Base-by-base conservation (phyloP, 495 filamentous ascomycete species). In the Hypoxylon fuscum region DNA sequence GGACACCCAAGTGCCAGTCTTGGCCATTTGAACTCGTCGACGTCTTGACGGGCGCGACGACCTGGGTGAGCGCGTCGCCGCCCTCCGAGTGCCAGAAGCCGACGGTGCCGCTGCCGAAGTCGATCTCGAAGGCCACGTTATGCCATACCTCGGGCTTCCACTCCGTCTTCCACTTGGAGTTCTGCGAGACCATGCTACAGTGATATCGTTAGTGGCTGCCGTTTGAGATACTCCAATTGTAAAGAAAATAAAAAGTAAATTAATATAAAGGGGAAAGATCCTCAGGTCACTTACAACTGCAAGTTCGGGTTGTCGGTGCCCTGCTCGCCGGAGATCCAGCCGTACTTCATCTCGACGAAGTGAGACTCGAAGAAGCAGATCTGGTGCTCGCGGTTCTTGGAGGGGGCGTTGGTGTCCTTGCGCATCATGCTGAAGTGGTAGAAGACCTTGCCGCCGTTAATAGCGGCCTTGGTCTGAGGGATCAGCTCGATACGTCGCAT, bases 1-100 rank as follows among this genome's bases (percentile, higher is more conserved):
- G 76, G 47, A 90, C 80, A 40, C 89, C 89, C 8, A 92, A 72
- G 72, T 92, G 88, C 88, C 87, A 92, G 70, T 91, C 88, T 1
- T 76, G 79, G 50, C 87, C 88, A 70, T 90, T 90, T 11, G 85
- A 89, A 9, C 81, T 86, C 4, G 87, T 81, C 20, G 79, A 83
- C 0, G 81, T 82, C 41, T 72, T 75, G 17, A 88, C 83, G 0
- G 85, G 83, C 1, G 80, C 73, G 2, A 86, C 85, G 1, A 81
- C 82, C 60, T 83, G 80, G 54, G 73, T 82, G 17, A 91, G 74
- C 2, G 81, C 70, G 54, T 82, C 77, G 15, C 78, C 75, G 41
- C 85, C 87, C 45, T 83, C 86, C 1, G 82, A 87, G 59, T 89
- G 85, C 85, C 87, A 91, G 70, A 91, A 81, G 4, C 79, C 83